A percentile compares a stretch with the other conserved stretches of the same genome.
These are phyloP conservation scores for Tilletia horrida DNA, from an alignment of 1,284 basidiomycete species.

Conservation along the genomic window DNA sequence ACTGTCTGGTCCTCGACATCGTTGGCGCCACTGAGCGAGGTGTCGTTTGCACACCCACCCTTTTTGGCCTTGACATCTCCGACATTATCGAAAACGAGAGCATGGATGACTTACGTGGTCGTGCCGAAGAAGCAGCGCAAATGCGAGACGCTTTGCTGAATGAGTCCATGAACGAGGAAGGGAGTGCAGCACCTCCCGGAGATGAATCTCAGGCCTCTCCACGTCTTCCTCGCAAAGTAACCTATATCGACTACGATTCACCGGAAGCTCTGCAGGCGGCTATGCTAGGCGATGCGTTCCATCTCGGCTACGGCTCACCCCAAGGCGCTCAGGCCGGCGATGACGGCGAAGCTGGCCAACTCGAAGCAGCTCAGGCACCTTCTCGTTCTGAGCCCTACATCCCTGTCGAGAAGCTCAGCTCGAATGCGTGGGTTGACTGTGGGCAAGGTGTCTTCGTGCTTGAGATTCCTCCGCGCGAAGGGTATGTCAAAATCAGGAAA, in stretches of 20 bases:
- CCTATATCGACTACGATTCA: conserved; percentile 75
- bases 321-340: neutral
- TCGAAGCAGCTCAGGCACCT: too few species aligned
- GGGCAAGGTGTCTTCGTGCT: conserved; percentile 72
- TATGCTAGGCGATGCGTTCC: conserved; percentile 58
- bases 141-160: neutral
- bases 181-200: neutral
- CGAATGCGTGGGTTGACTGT: conserved; percentile 75
- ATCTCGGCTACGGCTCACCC: neutral
- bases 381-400: neutral
- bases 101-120: conserved; percentile 13
- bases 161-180: neutral
- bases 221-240: conserved; percentile 59
- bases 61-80: conserved; percentile 79
- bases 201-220: too few species aligned
- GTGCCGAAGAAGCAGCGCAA: neutral
- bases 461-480: conserved; percentile 68
- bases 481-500: conserved; percentile 65
- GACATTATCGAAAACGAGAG: conserved; percentile 65
- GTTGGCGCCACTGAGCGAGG: conserved; percentile 75
- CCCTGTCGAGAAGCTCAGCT: conserved; percentile 60
- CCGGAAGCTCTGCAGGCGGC: conserved; percentile 62
- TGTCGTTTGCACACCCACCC: conserved; percentile 73
- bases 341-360: neutral
- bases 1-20: conserved; percentile 88